Percentiles rank a stretch among this genome's conserved stretches.
phyloP scores from a whole-genome alignment of 176 grass and related monocot species.

The Poa pratensis region DNA sequence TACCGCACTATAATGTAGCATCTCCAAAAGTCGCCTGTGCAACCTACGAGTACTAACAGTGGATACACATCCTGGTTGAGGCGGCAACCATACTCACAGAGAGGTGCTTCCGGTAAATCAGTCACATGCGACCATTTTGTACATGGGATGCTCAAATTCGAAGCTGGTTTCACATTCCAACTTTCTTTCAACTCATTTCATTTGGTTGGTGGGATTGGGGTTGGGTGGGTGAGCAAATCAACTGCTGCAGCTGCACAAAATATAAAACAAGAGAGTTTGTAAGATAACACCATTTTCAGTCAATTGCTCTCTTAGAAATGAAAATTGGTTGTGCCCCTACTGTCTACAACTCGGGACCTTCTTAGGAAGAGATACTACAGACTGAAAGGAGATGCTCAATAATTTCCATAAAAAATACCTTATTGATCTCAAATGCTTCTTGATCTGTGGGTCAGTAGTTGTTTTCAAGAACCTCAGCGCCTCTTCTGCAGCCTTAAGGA shows the following conservation, averaged over 20 bases:
- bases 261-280: not conserved
- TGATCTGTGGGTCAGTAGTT: conserved; percentile 55
- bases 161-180: conserved; percentile 20
- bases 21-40: conserved; percentile 14
- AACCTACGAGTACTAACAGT: conserved; percentile 2
- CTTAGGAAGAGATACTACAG: not conserved
- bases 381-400: conserved; percentile 11
- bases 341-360: not conserved
- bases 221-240: conserved; percentile 21
- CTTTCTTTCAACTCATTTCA: conserved; percentile 39
- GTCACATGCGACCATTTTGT: conserved; percentile 22
- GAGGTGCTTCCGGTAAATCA: conserved; percentile 23
- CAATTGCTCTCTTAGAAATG: not conserved
- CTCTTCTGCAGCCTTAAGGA: conserved; percentile 62
- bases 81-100: conserved; percentile 26
- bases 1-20: not conserved
- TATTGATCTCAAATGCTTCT: conserved; percentile 54
- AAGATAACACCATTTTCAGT: not conserved
- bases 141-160: conserved; percentile 1
- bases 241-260: conserved; percentile 46
- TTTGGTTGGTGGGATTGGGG: not conserved
- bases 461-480: conserved; percentile 59
- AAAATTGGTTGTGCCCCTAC: not conserved
- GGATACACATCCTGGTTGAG: not conserved
- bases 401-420: conserved; percentile 46